Evolutionary conservation across 192 early-diverging fungal species (phyloP), one percentile per base, ranked within the genome.

Genomic region (Coemansia furcata): DNA sequence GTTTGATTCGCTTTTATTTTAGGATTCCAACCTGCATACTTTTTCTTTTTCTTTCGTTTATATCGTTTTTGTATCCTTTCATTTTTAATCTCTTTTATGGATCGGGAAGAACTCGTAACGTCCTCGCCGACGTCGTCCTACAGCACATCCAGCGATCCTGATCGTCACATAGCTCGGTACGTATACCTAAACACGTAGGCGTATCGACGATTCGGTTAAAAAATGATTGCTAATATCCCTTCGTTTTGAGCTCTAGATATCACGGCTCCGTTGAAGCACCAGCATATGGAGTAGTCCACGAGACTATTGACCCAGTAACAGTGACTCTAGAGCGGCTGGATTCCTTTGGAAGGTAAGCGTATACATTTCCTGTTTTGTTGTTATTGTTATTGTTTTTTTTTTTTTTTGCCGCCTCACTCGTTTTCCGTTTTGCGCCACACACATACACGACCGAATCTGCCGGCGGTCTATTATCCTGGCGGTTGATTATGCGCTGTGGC

Each of bases 341-440:
- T 62, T 17, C 58, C 7, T 33, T 77, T 26, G 80, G 80, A 72
- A 66, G 38, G 80, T 82, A 77, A 82, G 80, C 74, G 38, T 5
- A 4, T 26, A 47, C 15, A 21, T 38, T 33, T 30, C 2, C 10
- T 46, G 30, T 43, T 52, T 54, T 62, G 44, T 44, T 61, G 26
- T 36, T 69, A 19, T 50, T 62, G 32, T 57, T 43, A 63, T 63
- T n/a, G 37, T n/a, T 35, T 46, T 50, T 43, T 32, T 37, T 52
- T 62, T 37, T 58, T 15, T 67, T 4, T 55, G 23, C 23, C 23
- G 23, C 23, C 23, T 26, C 23, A 26, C 23, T 26, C 23, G 23
- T 23, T 44, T 43, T 35, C 37, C 30, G 2, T 30, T 66, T 32
- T 66, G 50, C 46, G 46, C 46, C 46, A 49, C 46, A 3, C 46